Evolutionary conservation across 2,329 filamentous ascomycete species (phyloP), one percentile per base, ranked within the genome.

Genomic region (Ascochyta rabiei): DNA sequence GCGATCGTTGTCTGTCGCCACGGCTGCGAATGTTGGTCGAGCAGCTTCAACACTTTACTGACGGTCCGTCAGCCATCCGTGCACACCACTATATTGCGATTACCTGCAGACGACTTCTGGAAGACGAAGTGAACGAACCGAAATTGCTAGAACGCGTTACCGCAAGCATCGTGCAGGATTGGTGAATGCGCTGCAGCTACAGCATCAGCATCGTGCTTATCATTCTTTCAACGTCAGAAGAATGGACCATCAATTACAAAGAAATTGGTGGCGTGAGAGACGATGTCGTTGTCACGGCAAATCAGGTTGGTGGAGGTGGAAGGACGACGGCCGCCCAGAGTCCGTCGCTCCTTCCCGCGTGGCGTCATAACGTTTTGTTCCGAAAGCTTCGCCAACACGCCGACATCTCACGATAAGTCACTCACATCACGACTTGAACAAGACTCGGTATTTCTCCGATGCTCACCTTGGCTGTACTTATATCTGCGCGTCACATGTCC

Each of bases 371-470:
- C 16, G 37, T 38, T 28, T 21, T 21, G 19, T 15, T 6, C 35
- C 28, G 28, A 4, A 30, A 30, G 28, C 28, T 30, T 40, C 40
- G 37, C 42, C 42, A 41, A 30, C 35, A 40, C 46, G 37, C 52
- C 52, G 52, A 55, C 41, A 6, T 26, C 19, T 33, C 37, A 41
- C 28, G 24, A 35, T n/a, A 40, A 1, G 15, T 28, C 45, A 16
- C 15, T 46, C 46, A 38, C 35, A 31, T 37, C 30, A 43, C 47
- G 31, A 50, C 41, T 9, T 15, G 15, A 9, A 28, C 23, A 30
- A 26, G 7, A 12, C 41, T 55, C 52, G 52, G 52, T 38, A 37
- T 42, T 37, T 50, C 52, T 47, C 52, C 52, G 52, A 55, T 42
- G 24, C 24, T 50, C 10, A 31, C 46, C 46, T 37, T 49, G 41